Conservation (phyloP, 2,329 filamentous ascomycete genomes). For the Colletotrichum sp. region DNA sequence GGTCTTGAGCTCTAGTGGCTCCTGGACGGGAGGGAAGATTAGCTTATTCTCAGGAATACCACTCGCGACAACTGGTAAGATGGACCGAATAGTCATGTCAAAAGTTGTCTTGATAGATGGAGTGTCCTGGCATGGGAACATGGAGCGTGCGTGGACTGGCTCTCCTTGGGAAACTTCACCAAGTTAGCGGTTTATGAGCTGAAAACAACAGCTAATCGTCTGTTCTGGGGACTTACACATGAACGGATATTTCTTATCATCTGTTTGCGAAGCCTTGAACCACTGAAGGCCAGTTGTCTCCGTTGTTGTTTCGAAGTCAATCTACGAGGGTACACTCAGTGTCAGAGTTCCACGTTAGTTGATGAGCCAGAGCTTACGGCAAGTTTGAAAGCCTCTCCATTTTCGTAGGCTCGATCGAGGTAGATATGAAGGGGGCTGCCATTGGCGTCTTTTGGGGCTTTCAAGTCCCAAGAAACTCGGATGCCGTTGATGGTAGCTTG, state of each 20-base stretch:
- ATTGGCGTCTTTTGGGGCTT: background rate
- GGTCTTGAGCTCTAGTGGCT: background rate
- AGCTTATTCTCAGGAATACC: slow-evolving; percentile 59
- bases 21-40: background rate
- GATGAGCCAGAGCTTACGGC: background rate
- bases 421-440: background rate
- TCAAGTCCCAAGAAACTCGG: background rate
- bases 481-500: background rate
- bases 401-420: background rate
- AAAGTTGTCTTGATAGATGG: slow-evolving; percentile 95
- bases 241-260: slow-evolving; percentile 93
- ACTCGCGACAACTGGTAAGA: slow-evolving; percentile 86
- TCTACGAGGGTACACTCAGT: slow-evolving; percentile 41
- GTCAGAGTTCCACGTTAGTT: background rate
- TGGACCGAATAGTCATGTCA: slow-evolving; percentile 84
- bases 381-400: background rate
- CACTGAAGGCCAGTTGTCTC: slow-evolving; percentile 93
- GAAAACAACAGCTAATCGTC: background rate
- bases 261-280: slow-evolving; percentile 90
- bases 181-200: background rate
- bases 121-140: slow-evolving; percentile 96
- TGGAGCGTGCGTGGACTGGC: slow-evolving; percentile 89
- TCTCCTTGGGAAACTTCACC: slow-evolving; percentile 81
- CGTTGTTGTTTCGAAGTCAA: slow-evolving; percentile 80
- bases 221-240: slow-evolving; percentile 60